Percentiles rank a stretch among this genome's conserved stretches.
These are phyloP conservation scores for Fusarium oxysporum DNA, from an alignment of 2,329 filamentous ascomycete genomes.

Conservation along the genomic window DNA sequence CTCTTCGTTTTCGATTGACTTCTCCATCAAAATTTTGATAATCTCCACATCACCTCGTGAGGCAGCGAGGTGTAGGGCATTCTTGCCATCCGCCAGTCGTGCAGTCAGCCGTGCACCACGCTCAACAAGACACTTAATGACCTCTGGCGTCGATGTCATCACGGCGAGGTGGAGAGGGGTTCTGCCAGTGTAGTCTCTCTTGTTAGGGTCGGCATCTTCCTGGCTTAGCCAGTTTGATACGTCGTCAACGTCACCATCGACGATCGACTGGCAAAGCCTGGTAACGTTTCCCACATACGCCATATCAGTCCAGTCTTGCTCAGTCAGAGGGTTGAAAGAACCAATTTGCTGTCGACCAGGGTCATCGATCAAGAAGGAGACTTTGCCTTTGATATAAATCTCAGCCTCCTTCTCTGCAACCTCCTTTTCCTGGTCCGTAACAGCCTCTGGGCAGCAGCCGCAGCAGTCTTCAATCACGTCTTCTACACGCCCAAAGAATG, in stretches of 20 bases:
- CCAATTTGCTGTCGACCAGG: constrained; percentile 80
- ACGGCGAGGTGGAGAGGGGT: constrained; percentile 83
- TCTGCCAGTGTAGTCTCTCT: constrained; percentile 81
- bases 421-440: constrained; percentile 77
- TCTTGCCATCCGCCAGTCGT: constrained; percentile 81
- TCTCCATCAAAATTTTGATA: constrained; percentile 76
- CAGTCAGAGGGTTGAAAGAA: constrained; percentile 82
- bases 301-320: constrained; percentile 91
- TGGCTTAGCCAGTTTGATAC: constrained; percentile 77
- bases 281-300: constrained; percentile 86
- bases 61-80: constrained; percentile 85
- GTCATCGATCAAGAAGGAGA: constrained; percentile 82
- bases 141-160: constrained; percentile 73
- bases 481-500: constrained; percentile 81
- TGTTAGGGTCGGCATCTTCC: constrained; percentile 76
- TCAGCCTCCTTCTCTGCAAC: constrained; percentile 78
- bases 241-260: constrained; percentile 76
- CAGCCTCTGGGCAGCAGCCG: constrained; percentile 77
- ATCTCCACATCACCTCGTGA: constrained; percentile 76
- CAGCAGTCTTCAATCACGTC: constrained; percentile 87
- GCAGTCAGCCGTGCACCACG: constrained; percentile 78
- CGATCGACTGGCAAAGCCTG: constrained; percentile 82
- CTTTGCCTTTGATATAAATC: constrained; percentile 78
- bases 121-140: constrained; percentile 79
- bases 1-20: constrained; percentile 79